Evolutionary conservation across 2,329 filamentous ascomycete genomes (phyloP).

Genomic region (Blumeria graminis): DNA sequence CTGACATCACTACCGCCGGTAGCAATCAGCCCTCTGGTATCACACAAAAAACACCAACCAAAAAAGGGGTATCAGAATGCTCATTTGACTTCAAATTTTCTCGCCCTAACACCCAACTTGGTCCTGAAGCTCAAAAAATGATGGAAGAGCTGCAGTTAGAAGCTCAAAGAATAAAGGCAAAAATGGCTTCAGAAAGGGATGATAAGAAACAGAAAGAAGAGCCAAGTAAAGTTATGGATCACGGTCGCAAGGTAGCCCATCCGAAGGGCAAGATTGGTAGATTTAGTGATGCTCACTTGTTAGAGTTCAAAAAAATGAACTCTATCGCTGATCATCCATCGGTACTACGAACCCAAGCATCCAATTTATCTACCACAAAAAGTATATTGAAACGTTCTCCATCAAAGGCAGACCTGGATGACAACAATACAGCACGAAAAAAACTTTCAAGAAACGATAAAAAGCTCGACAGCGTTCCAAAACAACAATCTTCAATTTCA

Average conservation of each 20-base stretch:
- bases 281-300: constrained; percentile 68
- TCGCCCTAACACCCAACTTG: constrained; percentile 30
- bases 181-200: constrained; percentile 37
- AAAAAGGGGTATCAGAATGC: constrained; percentile 27
- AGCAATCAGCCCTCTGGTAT: constrained; percentile 18
- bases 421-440: constrained; percentile 27
- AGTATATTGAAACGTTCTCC: constrained; percentile 24
- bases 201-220: constrained; percentile 21
- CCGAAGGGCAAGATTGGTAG: constrained; percentile 56
- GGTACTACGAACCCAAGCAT: constrained; percentile 38
- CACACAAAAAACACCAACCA: constrained; percentile 39
- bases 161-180: constrained; percentile 43
- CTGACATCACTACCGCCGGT: constrained; percentile 30
- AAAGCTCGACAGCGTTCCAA: constrained; percentile 1
- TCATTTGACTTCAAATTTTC: constrained; percentile 42
- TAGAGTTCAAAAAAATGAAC: constrained; percentile 91
- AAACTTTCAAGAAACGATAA: constrained; percentile 20
- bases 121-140: constrained; percentile 33
- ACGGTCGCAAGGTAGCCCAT: constrained; percentile 48
- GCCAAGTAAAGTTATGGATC: constrained; percentile 16
- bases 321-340: constrained; percentile 77
- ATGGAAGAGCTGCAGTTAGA: constrained; percentile 49
- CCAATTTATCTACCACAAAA: constrained; percentile 25
- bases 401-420: constrained; percentile 27
- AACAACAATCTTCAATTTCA: constrained; percentile 1